phyloP scores from a whole-genome alignment of 2,329 filamentous ascomycete species.

The Magnaporthiopsis rhizophila region DNA sequence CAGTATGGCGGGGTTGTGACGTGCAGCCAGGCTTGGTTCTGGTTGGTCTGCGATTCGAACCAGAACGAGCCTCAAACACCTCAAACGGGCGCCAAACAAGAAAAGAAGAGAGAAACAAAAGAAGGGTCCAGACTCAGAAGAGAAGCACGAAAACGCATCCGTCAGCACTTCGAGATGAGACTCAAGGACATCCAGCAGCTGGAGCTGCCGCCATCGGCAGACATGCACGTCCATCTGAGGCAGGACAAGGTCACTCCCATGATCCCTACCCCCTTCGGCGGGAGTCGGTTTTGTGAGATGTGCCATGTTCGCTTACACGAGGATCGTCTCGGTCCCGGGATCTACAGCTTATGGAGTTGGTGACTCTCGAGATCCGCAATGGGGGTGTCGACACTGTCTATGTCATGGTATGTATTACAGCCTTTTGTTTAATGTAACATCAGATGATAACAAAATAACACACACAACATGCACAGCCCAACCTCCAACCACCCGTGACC shows the following conservation, averaged over 20 bases:
- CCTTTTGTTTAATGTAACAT: too few relatives aligned
- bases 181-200: slow-evolving; percentile 20
- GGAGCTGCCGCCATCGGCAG: slow-evolving; percentile 55
- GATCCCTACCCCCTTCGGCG: slow-evolving; percentile 14
- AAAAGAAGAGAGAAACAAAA: too few relatives aligned
- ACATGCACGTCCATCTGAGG: slow-evolving; percentile 65
- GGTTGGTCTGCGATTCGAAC: too few relatives aligned
- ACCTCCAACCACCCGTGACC: slow-evolving; percentile 56
- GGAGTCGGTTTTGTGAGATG: not conserved
- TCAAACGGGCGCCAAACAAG: too few relatives aligned
- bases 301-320: slow-evolving; percentile 25
- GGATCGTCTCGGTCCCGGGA: not conserved
- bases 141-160: not conserved
- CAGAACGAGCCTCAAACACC: too few relatives aligned
- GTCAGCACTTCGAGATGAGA: slow-evolving; percentile 18
- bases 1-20: too few relatives aligned
- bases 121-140: not conserved
- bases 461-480: slow-evolving; percentile 40
- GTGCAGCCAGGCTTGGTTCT: too few relatives aligned
- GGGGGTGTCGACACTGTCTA: slow-evolving; percentile 60
- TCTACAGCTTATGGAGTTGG: slow-evolving; percentile 17
- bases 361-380: slow-evolving; percentile 24
- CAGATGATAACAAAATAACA: slow-evolving; percentile 10
- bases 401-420: slow-evolving; percentile 26
- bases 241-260: slow-evolving; percentile 54